Conservation (phyloP, 2,329 filamentous ascomycete species). For the Colletotrichum sp. region DNA sequence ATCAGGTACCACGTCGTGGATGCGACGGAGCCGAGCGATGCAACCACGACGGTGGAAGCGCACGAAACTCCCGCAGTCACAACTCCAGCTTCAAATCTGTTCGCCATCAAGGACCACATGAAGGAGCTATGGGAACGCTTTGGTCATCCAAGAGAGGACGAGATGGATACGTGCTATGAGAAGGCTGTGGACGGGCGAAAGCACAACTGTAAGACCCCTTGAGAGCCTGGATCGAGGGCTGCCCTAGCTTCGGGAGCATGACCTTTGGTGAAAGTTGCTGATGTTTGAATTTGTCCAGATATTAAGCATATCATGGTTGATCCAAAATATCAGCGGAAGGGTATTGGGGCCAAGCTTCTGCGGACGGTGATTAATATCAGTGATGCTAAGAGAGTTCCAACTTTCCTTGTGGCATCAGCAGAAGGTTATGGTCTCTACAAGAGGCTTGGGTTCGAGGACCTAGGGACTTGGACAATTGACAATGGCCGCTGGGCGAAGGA, state of each 20-base stretch:
- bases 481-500: constrained; percentile 21
- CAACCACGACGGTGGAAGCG: neutral
- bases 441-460: constrained; percentile 20
- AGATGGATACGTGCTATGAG: constrained; percentile 25
- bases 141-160: constrained; percentile 6
- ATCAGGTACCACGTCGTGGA: constrained; percentile 14
- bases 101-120: constrained; percentile 19
- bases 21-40: neutral
- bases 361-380: neutral
- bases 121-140: constrained; percentile 27
- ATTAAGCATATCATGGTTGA: constrained; percentile 27
- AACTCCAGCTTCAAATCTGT: constrained; percentile 2
- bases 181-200: constrained; percentile 15
- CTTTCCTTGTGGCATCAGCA: constrained; percentile 25
- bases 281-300: constrained; percentile 1
- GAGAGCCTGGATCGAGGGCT: neutral
- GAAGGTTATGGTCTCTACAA: constrained; percentile 23
- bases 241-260: neutral
- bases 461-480: constrained; percentile 23
- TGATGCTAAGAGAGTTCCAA: constrained; percentile 9
- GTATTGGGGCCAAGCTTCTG: constrained; percentile 22
- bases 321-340: constrained; percentile 24
- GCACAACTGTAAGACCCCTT: constrained; percentile 22
- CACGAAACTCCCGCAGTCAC: neutral
- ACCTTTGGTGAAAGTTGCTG: neutral